Conservation (phyloP, 2,329 filamentous ascomycete genomes). For the Fusarium sp. region DNA sequence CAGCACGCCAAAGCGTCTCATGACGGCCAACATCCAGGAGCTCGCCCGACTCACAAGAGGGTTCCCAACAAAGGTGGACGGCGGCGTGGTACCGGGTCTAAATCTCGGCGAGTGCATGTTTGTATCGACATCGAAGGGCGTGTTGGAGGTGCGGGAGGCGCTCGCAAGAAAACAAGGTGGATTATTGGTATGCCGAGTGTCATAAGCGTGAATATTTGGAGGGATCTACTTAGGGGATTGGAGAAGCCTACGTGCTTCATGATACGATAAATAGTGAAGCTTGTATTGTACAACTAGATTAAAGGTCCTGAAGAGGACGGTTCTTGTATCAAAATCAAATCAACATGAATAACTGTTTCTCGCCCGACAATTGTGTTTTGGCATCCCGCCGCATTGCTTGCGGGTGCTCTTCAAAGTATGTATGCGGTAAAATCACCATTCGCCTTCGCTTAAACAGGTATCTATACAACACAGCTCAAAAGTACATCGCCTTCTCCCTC, state of each 20-base stretch:
- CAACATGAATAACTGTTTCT: constrained; percentile 28
- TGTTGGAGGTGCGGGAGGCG: constrained; percentile 86
- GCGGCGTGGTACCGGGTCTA: constrained; percentile 79
- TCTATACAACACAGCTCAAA: constrained; percentile 48
- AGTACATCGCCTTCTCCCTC: constrained; percentile 40
- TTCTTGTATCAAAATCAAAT: constrained; percentile 46
- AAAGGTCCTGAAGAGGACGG: constrained; percentile 33
- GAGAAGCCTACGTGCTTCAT: constrained; percentile 29
- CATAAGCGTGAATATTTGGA: constrained; percentile 49
- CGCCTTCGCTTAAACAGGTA: constrained; percentile 53
- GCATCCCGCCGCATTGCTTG: constrained; percentile 23
- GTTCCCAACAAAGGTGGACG: constrained; percentile 66
- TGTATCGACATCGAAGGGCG: constrained; percentile 79
- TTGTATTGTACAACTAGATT: constrained; percentile 50
- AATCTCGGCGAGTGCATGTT: constrained; percentile 87
- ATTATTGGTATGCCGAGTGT: constrained; percentile 79
- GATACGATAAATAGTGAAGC: constrained; percentile 43
- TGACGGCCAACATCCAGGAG: constrained; percentile 74
- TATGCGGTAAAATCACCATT: constrained; percentile 49
- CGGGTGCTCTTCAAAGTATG: constrained; percentile 35
- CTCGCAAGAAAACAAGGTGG: constrained; percentile 86
- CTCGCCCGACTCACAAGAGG: constrained; percentile 78
- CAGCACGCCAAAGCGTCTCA: constrained; percentile 79
- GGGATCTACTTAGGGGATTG: constrained; percentile 4
- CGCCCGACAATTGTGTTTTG: constrained; percentile 21